Percentiles rank a stretch among this genome's conserved stretches.
Conservation (phyloP, 2,329 filamentous ascomycete genomes). For the Aureobasidium sp. region DNA sequence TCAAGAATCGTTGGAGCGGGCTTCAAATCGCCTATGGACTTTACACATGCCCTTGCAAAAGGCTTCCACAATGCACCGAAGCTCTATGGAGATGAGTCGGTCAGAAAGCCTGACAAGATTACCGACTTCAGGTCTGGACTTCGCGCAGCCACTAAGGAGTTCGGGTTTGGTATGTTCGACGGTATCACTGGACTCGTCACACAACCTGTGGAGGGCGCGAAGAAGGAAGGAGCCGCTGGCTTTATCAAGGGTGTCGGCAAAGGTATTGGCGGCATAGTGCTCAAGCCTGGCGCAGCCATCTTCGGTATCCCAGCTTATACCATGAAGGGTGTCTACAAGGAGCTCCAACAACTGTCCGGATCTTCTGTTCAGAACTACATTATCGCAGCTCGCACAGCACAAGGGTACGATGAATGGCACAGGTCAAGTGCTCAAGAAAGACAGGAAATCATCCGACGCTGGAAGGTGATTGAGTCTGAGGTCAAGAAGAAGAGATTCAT, state of each 20-base stretch:
- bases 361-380: constrained; percentile 72
- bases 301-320: constrained; percentile 59
- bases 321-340: constrained; percentile 69
- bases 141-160: constrained; percentile 43
- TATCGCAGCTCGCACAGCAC: constrained; percentile 65
- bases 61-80: constrained; percentile 66
- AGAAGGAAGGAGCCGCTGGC: constrained; percentile 55
- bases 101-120: constrained; percentile 55
- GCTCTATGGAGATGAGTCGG: constrained; percentile 63
- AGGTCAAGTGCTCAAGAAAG: constrained; percentile 51
- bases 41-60: constrained; percentile 56
- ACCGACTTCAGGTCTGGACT: constrained; percentile 59
- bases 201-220: constrained; percentile 59
- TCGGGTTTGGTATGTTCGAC: constrained; percentile 67
- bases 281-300: constrained; percentile 60
- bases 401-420: constrained; percentile 62
- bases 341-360: constrained; percentile 61
- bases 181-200: constrained; percentile 69
- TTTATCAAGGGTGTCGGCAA: constrained; percentile 73
- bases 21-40: constrained; percentile 48
- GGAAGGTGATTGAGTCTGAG: constrained; percentile 55
- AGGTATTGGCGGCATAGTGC: constrained; percentile 65
- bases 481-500: constrained; percentile 51
- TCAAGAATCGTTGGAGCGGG: constrained; percentile 31
- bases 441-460: constrained; percentile 56